Evolutionary conservation across 2,329 filamentous ascomycete genomes (phyloP).

Genomic region (Thielaviopsis ethacetica): DNA sequence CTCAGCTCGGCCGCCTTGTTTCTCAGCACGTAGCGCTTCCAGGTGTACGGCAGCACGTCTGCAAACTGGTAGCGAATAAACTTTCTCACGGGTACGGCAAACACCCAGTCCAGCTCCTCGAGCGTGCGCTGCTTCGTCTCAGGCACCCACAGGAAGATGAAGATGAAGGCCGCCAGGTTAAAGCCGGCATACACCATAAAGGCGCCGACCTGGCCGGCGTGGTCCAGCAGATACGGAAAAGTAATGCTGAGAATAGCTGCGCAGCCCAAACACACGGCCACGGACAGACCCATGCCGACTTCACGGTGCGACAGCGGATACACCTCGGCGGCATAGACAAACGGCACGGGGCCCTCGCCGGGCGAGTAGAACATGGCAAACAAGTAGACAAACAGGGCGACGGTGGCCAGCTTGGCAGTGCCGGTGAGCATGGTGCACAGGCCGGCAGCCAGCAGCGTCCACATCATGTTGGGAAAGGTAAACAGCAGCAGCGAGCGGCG

Average conservation of each 20-base stretch:
- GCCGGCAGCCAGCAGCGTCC: constrained; percentile 33
- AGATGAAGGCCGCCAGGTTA: constrained; percentile 35
- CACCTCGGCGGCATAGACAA: constrained; percentile 43
- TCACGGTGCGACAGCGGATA: constrained; percentile 48
- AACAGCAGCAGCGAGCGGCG: constrained; percentile 44
- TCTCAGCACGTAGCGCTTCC: constrained; percentile 17
- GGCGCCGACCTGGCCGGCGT: constrained; percentile 17
- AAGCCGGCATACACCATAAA: constrained; percentile 37
- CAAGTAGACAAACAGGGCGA: constrained; percentile 47
- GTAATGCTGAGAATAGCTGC: constrained; percentile 33
- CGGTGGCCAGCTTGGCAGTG: constrained; percentile 31
- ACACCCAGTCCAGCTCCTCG: constrained; percentile 34
- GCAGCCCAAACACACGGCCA: constrained; percentile 43
- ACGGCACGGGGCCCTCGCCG: constrained; percentile 46
- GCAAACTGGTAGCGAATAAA: constrained; percentile 25
- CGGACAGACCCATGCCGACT: constrained; percentile 46
- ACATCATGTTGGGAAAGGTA: constrained; percentile 50
- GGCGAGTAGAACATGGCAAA: constrained; percentile 51
- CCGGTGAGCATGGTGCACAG: constrained; percentile 23
- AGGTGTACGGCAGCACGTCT: constrained; percentile 23
- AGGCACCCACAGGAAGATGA: constrained; percentile 40
- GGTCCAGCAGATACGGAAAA: constrained; percentile 30
- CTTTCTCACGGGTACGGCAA: constrained; percentile 25
- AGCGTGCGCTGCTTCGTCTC: constrained; percentile 42
- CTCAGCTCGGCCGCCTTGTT: constrained; percentile 9